These are phyloP conservation scores for Begonia loranthoides DNA, from an alignment of 306 rosid species.

Conservation along the genomic window DNA sequence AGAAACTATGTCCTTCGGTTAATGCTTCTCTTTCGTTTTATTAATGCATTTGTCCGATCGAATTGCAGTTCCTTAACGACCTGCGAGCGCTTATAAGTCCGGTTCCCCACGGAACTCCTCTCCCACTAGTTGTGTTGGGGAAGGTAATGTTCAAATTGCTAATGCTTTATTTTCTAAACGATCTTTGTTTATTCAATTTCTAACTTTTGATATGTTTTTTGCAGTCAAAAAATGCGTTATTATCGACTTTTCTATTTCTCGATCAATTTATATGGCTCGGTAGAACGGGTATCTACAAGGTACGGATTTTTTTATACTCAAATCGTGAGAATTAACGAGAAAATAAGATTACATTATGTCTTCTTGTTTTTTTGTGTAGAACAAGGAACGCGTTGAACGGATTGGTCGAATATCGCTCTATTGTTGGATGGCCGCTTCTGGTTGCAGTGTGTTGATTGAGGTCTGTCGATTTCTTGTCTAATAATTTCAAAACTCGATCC, in stretches of 20 bases:
- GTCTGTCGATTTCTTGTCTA: slow-evolving; percentile 25
- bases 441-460: slow-evolving; percentile 68
- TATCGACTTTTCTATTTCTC: slow-evolving; percentile 86
- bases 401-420: slow-evolving; percentile 71
- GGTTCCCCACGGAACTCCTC: slow-evolving; percentile 69
- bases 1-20: neutral
- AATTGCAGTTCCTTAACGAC: slow-evolving; percentile 80
- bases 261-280: slow-evolving; percentile 98
- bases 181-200: neutral
- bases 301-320: slow-evolving; percentile 10
- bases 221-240: slow-evolving; percentile 80
- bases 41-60: slow-evolving; percentile 10
- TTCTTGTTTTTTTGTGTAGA: slow-evolving; percentile 23
- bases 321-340: neutral
- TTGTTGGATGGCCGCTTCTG: slow-evolving; percentile 87
- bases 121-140: slow-evolving; percentile 62
- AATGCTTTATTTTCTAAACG: neutral
- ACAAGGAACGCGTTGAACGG: slow-evolving; percentile 67
- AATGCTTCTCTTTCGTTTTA: neutral
- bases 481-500: too few species aligned
- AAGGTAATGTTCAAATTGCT: slow-evolving; percentile 32
- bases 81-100: slow-evolving; percentile 80
- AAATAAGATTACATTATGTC: neutral
- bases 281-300: slow-evolving; percentile 72
- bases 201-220: slow-evolving; percentile 3